Evolutionary conservation across 176 grass and related monocot genomes (phyloP).

Genomic region (Avena insularis): DNA sequence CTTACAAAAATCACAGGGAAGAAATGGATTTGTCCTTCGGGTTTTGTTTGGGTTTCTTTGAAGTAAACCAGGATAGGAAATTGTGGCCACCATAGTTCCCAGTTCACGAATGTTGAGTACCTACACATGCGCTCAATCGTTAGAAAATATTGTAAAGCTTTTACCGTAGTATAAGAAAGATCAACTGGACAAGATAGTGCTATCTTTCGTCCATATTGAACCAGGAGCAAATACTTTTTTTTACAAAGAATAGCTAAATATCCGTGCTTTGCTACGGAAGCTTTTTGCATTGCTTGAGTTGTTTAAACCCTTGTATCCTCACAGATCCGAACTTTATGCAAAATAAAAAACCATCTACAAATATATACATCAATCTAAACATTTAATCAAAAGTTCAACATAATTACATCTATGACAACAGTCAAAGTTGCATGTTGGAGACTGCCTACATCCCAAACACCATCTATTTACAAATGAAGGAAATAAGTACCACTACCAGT

Average conservation of each 20-base stretch:
- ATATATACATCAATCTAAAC: not conserved
- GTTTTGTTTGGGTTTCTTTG: constrained; percentile 92
- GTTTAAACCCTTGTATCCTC: not conserved
- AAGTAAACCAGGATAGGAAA: constrained; percentile 90
- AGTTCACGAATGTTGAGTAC: constrained; percentile 90
- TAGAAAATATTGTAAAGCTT: constrained; percentile 19
- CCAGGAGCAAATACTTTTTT: not conserved
- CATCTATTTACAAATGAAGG: not conserved
- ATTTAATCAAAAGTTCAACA: not conserved
- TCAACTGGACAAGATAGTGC: not conserved
- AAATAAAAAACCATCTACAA: not conserved
- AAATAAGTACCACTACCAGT: not conserved
- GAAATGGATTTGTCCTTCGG: constrained; percentile 92
- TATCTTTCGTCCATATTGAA: not conserved
- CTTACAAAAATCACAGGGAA: constrained; percentile 97
- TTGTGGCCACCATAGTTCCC: constrained; percentile 94
- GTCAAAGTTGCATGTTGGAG: not conserved
- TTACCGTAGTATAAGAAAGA: not conserved
- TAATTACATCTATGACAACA: not conserved
- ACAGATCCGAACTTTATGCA: not conserved
- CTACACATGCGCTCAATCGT: constrained; percentile 26
- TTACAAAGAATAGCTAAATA: not conserved
- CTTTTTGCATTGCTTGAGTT: not conserved
- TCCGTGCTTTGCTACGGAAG: not conserved
- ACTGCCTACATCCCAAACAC: not conserved